Evolutionary conservation across 2,329 filamentous ascomycete genomes (phyloP), one percentile per base, ranked within the genome.

Genomic region (Allantophomopsis lycopodina): DNA sequence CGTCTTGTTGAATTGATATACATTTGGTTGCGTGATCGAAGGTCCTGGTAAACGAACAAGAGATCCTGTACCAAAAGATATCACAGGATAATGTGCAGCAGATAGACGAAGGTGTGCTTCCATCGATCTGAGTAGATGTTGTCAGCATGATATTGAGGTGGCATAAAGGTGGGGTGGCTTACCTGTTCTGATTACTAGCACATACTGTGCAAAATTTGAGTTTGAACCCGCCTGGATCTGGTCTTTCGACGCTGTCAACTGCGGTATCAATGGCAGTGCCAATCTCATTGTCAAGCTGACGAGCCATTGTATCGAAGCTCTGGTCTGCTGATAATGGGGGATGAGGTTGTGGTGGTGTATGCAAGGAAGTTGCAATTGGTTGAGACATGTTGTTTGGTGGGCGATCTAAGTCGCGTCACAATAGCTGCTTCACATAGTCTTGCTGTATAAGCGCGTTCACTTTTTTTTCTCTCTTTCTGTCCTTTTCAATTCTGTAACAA

Each of bases 141-240:
- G 35, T 46, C n/a, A 47, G 12, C 15, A 32, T 14, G 13, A 12
- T 10, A 8, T 10, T 28, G 23, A 28, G 23, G 7, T 28, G 8
- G 33, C 38, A 20, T 43, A 36, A 31, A 32, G 40, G 40, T 34
- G 31, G 38, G 36, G 20, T 10, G 12, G 15, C 38, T 37, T 68
- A 94, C 76, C 91, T 79, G 56, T 98, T 98, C 60, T 98, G 87
- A 54, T 98, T 98, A 54, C 87, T 94, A 7, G 91, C 91, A 62
- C 91, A 98, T n/a, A 98, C 89, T 2, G 91, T 96, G 67, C 88
- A 95, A 62, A 96, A 95, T 56, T 84, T 93, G 45, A 98, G 73
- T 62, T 91, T 94, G 70, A 79, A 94, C 39, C 70, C 74, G n/a
- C 45, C 49, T 37, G 45, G 43, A 40, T 56, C 51, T 42, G 33